phyloP scores from a whole-genome alignment of 345 rosid species.

The Bruguiera sexangula region DNA sequence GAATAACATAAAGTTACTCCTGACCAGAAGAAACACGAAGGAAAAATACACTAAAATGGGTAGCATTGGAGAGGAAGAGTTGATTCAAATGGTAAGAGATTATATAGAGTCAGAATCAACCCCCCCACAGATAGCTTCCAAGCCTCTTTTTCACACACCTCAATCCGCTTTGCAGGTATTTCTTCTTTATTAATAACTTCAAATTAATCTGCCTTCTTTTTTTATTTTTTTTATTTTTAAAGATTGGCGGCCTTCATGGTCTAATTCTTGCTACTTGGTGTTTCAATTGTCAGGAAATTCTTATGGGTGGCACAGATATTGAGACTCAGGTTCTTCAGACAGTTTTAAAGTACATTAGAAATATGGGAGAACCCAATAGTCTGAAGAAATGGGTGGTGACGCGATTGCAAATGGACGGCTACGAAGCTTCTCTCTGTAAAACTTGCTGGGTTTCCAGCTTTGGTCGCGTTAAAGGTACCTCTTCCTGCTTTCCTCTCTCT shows the following conservation, averaged over 20 bases:
- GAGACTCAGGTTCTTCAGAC: conserved; percentile 39
- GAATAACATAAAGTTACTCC: background rate
- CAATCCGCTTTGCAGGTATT: conserved; percentile 34
- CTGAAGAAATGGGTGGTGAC: conserved; percentile 33
- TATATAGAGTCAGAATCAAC: conserved; percentile 37
- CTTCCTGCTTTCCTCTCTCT: background rate
- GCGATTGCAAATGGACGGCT: conserved; percentile 30
- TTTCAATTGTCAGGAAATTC: conserved; percentile 27
- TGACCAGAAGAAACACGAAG: background rate
- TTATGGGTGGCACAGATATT: conserved; percentile 22
- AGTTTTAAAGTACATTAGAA: conserved; percentile 19
- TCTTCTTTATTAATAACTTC: background rate
- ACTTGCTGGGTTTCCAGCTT: conserved; percentile 27
- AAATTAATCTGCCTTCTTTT: background rate
- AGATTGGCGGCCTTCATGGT: background rate
- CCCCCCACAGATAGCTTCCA: conserved; percentile 7
- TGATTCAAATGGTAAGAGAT: conserved; percentile 46
- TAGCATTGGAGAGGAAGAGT: conserved; percentile 44
- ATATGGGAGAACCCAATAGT: conserved; percentile 24
- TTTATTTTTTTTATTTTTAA: background rate
- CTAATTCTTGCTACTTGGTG: background rate
- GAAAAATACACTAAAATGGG: conserved; percentile 24
- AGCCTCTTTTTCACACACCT: background rate
- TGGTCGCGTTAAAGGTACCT: conserved; percentile 11
- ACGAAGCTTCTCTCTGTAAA: conserved; percentile 33